phyloP scores from a whole-genome alignment of 176 grass and related monocot species.

The Olyra latifolia region DNA sequence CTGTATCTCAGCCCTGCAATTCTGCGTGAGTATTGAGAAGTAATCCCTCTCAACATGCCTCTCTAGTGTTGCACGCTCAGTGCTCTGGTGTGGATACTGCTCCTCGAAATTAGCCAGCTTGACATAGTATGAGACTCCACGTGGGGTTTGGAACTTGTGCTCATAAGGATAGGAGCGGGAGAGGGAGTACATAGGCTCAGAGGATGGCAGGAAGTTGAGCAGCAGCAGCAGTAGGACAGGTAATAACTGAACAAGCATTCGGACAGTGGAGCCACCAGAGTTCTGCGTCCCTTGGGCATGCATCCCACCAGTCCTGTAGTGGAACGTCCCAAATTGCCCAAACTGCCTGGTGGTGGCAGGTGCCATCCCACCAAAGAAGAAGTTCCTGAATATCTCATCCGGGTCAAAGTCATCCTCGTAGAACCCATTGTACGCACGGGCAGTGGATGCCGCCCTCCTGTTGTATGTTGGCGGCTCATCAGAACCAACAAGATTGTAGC shows the following conservation, averaged over 20 bases:
- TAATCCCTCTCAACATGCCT: slow-evolving; percentile 84
- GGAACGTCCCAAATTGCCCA: slow-evolving; percentile 70
- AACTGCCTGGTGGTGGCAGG: slow-evolving; percentile 65
- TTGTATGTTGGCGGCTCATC: slow-evolving; percentile 58
- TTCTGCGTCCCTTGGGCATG: slow-evolving; percentile 38
- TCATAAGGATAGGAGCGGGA: slow-evolving; percentile 61
- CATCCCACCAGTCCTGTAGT: slow-evolving; percentile 64
- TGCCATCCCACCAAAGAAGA: slow-evolving; percentile 87
- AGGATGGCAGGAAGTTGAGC: slow-evolving; percentile 79
- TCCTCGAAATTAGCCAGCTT: slow-evolving; percentile 81
- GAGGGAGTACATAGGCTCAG: slow-evolving; percentile 76
- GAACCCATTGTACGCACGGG: slow-evolving; percentile 51
- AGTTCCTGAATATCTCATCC: slow-evolving; percentile 96
- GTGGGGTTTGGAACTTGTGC: slow-evolving; percentile 64
- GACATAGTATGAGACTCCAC: slow-evolving; percentile 72
- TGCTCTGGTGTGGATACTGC: slow-evolving; percentile 78
- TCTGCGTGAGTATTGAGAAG: slow-evolving; percentile 55
- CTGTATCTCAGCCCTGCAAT: slow-evolving; percentile 86
- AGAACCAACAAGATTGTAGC: slow-evolving; percentile 72
- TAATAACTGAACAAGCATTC: slow-evolving; percentile 81
- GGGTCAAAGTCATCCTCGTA: slow-evolving; percentile 84
- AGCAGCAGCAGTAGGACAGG: slow-evolving; percentile 74
- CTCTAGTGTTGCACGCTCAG: slow-evolving; percentile 58
- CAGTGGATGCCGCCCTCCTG: slow-evolving; percentile 50
- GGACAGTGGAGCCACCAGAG: slow-evolving; percentile 52